Conservation (phyloP, 2,329 filamentous ascomycete species). For the Dothideomycetes sp. region DNA sequence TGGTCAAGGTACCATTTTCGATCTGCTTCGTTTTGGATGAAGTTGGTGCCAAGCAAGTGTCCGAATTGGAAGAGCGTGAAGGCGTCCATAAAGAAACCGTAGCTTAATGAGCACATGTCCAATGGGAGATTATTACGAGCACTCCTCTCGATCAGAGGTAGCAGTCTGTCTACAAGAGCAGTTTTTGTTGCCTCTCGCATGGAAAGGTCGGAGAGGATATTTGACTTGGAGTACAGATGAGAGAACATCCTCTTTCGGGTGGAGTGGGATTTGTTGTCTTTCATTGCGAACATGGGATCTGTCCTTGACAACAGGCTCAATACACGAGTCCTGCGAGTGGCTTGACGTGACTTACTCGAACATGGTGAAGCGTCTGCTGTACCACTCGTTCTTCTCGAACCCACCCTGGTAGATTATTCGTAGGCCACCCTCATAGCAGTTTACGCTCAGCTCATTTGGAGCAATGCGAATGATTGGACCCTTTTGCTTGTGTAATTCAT, state of each 20-base stretch:
- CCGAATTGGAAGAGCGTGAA: constrained; percentile 34
- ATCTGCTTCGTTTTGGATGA: constrained; percentile 39
- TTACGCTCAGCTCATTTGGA: constrained; percentile 55
- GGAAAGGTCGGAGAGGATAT: constrained; percentile 48
- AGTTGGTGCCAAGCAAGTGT: neutral
- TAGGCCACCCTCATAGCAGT: constrained; percentile 50
- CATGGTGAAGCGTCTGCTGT: constrained; percentile 57
- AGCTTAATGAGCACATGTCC: neutral
- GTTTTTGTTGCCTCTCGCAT: constrained; percentile 25
- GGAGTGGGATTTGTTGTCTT: constrained; percentile 50
- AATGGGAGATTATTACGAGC: neutral
- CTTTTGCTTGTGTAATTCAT: constrained; percentile 43
- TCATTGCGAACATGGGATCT: constrained; percentile 59
- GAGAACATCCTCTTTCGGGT: constrained; percentile 62
- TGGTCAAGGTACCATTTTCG: constrained; percentile 50
- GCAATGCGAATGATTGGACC: constrained; percentile 52
- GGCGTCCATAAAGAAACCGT: constrained; percentile 49
- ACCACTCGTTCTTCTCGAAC: constrained; percentile 62
- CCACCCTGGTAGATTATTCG: constrained; percentile 55
- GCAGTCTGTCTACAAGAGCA: neutral
- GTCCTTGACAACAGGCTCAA: neutral
- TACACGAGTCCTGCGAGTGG: neutral
- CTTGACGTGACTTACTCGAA: constrained; percentile 42
- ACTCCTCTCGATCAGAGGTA: neutral
- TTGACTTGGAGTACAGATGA: constrained; percentile 68